Evolutionary conservation across 2,329 filamentous ascomycete species (phyloP).

Genomic region (Nigrospora sphaerica): DNA sequence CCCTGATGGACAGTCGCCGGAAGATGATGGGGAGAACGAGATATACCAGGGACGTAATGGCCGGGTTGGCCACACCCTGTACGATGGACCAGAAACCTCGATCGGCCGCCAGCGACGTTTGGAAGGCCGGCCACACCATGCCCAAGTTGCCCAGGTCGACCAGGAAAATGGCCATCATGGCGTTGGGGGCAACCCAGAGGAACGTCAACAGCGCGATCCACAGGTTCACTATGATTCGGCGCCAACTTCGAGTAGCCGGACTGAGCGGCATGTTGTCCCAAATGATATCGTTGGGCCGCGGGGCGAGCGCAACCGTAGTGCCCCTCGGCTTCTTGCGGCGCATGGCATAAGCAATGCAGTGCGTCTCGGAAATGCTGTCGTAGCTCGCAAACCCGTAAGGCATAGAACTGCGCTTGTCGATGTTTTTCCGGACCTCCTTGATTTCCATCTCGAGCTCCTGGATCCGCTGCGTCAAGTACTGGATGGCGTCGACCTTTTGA

Average conservation of each 20-base stretch:
- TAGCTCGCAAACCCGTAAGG: constrained; percentile 94
- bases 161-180: constrained; percentile 88
- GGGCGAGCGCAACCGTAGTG: constrained; percentile 70
- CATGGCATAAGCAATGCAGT: constrained; percentile 75
- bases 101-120: constrained; percentile 53
- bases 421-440: constrained; percentile 69
- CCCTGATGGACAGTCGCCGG: constrained; percentile 72
- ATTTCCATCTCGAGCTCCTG: constrained; percentile 76
- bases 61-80: constrained; percentile 86
- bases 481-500: constrained; percentile 89
- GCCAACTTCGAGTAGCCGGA: constrained; percentile 61
- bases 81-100: constrained; percentile 73
- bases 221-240: constrained; percentile 70
- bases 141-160: constrained; percentile 79
- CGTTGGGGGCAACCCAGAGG: constrained; percentile 86
- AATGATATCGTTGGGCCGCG: constrained; percentile 84
- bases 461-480: constrained; percentile 84
- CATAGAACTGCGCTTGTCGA: constrained; percentile 85
- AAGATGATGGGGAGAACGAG: constrained; percentile 86
- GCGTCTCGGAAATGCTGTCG: constrained; percentile 79
- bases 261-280: constrained; percentile 86
- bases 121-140: constrained; percentile 71
- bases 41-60: constrained; percentile 81
- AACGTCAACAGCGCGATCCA: constrained; percentile 79
- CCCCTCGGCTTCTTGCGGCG: constrained; percentile 67